Evolutionary conservation across 305 asterid species (phyloP).

Genomic region (Striga hermonthica): DNA sequence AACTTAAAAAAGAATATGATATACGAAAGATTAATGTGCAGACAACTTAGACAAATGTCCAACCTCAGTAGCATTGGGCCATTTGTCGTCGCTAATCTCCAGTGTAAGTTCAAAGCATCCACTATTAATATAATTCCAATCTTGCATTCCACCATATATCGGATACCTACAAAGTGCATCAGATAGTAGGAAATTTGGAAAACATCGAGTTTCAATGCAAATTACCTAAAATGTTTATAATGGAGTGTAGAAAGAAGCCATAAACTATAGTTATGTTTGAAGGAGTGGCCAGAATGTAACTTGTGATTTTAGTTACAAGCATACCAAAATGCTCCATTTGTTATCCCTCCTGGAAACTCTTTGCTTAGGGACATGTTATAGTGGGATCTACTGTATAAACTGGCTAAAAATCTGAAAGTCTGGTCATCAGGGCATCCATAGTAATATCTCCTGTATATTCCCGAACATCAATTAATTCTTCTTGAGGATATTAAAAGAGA

Average conservation of each 20-base stretch:
- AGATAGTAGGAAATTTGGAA: conserved; percentile 16
- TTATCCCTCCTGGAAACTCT: conserved; percentile 88
- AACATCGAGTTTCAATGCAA: background rate
- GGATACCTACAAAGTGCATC: conserved; percentile 74
- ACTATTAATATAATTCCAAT: conserved; percentile 79
- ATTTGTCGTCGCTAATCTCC: conserved; percentile 91
- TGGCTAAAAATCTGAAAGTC: conserved; percentile 79
- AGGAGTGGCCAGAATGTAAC: conserved; percentile 22
- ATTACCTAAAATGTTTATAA: background rate
- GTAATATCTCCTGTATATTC: conserved; percentile 64
- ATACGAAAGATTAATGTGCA: conserved; percentile 16
- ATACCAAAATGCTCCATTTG: conserved; percentile 91
- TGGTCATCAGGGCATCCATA: conserved; percentile 89
- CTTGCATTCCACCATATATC: conserved; percentile 98
- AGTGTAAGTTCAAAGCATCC: conserved; percentile 90
- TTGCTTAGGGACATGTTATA: conserved; percentile 85
- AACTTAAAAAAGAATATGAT: background rate
- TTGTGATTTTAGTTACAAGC: conserved; percentile 27
- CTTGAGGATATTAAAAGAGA: conserved; percentile 1
- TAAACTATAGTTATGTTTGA: conserved; percentile 17
- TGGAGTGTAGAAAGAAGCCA: conserved; percentile 10
- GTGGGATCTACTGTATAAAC: conserved; percentile 75
- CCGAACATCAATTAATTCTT: conserved; percentile 1
- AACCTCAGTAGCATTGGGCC: conserved; percentile 89
- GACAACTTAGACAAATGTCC: conserved; percentile 31